These are phyloP conservation scores for Flaveria linearis DNA, from an alignment of 129 eudicot genomes.

Conservation along the genomic window DNA sequence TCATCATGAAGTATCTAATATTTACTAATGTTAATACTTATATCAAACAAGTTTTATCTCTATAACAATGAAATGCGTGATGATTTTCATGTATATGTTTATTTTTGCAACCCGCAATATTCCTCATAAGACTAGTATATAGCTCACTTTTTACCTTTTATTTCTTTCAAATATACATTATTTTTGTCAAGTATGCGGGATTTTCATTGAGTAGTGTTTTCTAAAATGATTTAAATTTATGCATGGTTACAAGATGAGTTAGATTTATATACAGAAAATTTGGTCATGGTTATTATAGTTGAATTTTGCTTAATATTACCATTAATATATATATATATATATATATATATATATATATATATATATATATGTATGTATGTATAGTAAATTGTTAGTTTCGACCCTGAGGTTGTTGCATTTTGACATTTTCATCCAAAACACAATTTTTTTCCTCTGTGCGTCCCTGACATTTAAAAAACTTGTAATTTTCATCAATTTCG, in stretches of 20 bases:
- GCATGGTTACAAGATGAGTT: too few species aligned
- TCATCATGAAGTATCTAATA: neutral
- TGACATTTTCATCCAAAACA: too few species aligned
- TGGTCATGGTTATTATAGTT: neutral
- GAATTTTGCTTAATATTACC: neutral
- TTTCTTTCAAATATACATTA: neutral
- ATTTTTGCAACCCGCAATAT: neutral
- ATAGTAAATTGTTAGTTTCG: too few species aligned
- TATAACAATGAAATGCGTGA: neutral
- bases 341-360: too few species aligned
- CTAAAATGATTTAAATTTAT: too few species aligned
- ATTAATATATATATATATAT: too few species aligned
- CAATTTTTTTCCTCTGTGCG: too few species aligned
- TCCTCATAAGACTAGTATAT: neutral
- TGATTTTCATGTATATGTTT: neutral
- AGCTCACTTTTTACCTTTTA: neutral
- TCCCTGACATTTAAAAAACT: too few species aligned
- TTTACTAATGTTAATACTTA: neutral
- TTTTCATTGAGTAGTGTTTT: neutral
- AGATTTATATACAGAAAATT: too few species aligned
- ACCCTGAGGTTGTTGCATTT: too few species aligned
- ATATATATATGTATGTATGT: too few species aligned
- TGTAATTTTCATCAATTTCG: too few species aligned
- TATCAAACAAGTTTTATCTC: neutral
- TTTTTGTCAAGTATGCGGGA: neutral